A percentile compares a stretch with the other conserved stretches of the same genome.
phyloP scores from a whole-genome alignment of 2,329 filamentous ascomycete species.

The Talaromyces albobiverticillius region DNA sequence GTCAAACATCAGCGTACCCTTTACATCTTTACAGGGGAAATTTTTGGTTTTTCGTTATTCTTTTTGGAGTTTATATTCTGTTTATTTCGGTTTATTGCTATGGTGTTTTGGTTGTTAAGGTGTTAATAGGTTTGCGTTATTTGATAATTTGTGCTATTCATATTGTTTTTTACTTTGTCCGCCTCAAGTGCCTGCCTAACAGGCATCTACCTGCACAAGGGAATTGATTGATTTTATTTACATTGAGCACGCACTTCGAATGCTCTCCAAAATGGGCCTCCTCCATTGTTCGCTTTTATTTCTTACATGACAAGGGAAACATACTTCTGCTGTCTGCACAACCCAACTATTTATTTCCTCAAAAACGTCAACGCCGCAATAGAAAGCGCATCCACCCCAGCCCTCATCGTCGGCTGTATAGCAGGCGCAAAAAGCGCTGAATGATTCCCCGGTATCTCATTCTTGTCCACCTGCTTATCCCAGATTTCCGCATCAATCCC shows the following conservation, averaged over 20 bases:
- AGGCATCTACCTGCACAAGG: no score
- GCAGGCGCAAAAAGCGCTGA: constrained; percentile 58
- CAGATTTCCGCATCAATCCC: constrained; percentile 50
- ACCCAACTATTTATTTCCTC: no score
- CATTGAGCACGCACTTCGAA: no score
- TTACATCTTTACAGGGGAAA: background rate
- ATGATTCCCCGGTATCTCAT: constrained; percentile 59
- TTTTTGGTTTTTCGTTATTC: background rate
- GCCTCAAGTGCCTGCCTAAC: no score
- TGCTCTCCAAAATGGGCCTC: no score
- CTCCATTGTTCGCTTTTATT: no score
- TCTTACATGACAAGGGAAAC: no score
- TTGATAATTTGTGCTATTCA: no score
- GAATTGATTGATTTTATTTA: no score
- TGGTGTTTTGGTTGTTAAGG: background rate
- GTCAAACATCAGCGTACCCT: background rate
- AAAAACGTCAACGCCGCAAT: constrained; percentile 49
- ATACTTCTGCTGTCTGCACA: no score
- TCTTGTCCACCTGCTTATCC: constrained; percentile 48
- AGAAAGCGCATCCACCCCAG: constrained; percentile 52
- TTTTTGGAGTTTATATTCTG: background rate
- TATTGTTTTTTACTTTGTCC: no score
- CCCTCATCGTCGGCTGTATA: constrained; percentile 56
- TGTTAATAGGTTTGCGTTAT: background rate
- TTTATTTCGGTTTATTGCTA: background rate